Percentiles rank a stretch among this genome's conserved stretches.
phyloP scores from a whole-genome alignment of 1,284 basidiomycete genomes.

The Boletellus sp. region DNA sequence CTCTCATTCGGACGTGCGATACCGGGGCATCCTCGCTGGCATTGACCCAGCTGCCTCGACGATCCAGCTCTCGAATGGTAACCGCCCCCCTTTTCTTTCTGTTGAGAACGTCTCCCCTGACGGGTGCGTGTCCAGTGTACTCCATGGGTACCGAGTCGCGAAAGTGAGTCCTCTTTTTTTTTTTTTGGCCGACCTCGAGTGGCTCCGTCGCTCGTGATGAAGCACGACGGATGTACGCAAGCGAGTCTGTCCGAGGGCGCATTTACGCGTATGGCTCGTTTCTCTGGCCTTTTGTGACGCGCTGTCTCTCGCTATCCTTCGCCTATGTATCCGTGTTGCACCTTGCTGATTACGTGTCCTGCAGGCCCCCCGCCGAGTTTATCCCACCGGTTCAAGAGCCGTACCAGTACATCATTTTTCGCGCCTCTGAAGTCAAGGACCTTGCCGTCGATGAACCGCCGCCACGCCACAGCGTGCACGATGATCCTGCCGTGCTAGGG shows the following conservation, averaged over 20 bases:
- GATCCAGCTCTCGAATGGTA: slow-evolving; percentile 84
- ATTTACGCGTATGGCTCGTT: slow-evolving; percentile 63
- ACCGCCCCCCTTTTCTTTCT: slow-evolving; percentile 17
- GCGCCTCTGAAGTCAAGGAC: slow-evolving; percentile 79
- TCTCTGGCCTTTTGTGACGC: slow-evolving; percentile 70
- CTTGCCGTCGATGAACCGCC: slow-evolving; percentile 68
- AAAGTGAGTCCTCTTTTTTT: slow-evolving; percentile 49
- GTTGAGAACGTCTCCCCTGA: neutral
- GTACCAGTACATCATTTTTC: slow-evolving; percentile 80
- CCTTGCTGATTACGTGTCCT: slow-evolving; percentile 13
- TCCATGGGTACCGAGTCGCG: slow-evolving; percentile 88
- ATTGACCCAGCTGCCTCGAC: slow-evolving; percentile 83
- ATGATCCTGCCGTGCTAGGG: slow-evolving; percentile 74
- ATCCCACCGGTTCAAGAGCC: slow-evolving; percentile 75
- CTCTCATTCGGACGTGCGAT: slow-evolving; percentile 87
- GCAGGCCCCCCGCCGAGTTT: slow-evolving; percentile 65
- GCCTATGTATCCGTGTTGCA: neutral
- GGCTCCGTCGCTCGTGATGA: slow-evolving; percentile 8
- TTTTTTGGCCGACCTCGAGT: neutral
- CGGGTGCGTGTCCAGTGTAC: slow-evolving; percentile 50
- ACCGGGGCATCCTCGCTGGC: slow-evolving; percentile 81
- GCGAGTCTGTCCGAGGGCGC: slow-evolving; percentile 64
- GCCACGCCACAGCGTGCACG: slow-evolving; percentile 59
- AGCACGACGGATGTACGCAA: slow-evolving; percentile 70
- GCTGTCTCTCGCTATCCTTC: slow-evolving; percentile 3